phyloP scores from a whole-genome alignment of 1,284 basidiomycete species.

The Heterobasidion irregulare region DNA sequence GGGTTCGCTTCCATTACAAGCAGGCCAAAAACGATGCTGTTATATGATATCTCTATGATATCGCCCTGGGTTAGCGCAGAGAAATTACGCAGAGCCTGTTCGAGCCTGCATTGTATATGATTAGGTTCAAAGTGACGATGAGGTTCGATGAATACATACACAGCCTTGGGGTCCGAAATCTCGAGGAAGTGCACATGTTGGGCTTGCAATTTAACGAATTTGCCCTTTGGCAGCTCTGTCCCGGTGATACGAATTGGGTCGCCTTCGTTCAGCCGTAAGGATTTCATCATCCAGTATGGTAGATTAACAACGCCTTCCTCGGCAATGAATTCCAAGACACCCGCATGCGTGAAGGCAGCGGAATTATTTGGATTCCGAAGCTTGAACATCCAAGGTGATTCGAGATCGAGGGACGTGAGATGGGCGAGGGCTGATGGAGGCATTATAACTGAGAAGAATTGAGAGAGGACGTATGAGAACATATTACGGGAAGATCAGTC shows the following conservation, averaged over 20 bases:
- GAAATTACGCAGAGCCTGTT: conserved; percentile 93
- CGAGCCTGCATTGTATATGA: conserved; percentile 50
- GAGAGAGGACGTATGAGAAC: too few relatives aligned
- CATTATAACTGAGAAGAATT: conserved; percentile 76
- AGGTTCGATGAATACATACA: conserved; percentile 49
- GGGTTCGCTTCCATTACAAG: conserved; percentile 93
- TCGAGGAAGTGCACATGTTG: conserved; percentile 95
- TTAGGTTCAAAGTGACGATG: neutral
- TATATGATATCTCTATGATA: conserved; percentile 89
- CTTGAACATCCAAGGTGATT: conserved; percentile 94
- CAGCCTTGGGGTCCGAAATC: conserved; percentile 92
- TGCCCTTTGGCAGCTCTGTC: conserved; percentile 84
- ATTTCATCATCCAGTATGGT: conserved; percentile 99
- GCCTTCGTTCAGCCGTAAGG: conserved; percentile 86
- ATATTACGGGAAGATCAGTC: neutral
- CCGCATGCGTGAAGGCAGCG: conserved; percentile 87
- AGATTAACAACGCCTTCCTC: conserved; percentile 94
- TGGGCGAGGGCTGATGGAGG: conserved; percentile 90
- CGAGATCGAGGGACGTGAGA: conserved; percentile 84
- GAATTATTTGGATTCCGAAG: conserved; percentile 85
- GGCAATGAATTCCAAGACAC: conserved; percentile 98
- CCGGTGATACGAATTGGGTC: conserved; percentile 93
- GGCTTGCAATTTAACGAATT: conserved; percentile 94
- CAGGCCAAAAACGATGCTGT: conserved; percentile 90
- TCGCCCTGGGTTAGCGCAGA: conserved; percentile 86